A percentile compares a stretch with the other conserved stretches of the same genome.
phyloP scores from a whole-genome alignment of 495 filamentous ascomycete species.

The Aspergillus baeticus region DNA sequence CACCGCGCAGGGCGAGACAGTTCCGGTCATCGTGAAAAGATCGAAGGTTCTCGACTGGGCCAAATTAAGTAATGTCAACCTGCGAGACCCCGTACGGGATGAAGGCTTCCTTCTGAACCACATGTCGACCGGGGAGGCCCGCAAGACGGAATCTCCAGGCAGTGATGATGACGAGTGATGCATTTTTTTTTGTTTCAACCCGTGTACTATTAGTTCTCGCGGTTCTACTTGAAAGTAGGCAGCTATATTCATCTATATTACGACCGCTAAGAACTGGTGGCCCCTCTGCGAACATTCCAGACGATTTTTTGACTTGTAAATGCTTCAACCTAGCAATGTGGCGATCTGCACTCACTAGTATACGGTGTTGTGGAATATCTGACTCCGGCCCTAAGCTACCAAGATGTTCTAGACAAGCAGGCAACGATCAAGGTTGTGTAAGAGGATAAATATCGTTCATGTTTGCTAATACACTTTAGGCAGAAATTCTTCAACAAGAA shows the following conservation, averaged over 20 bases:
- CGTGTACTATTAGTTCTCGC: background rate
- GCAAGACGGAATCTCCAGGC: slow-evolving; percentile 7
- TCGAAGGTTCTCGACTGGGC: slow-evolving; percentile 49
- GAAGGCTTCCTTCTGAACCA: slow-evolving; percentile 48
- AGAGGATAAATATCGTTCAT: background rate
- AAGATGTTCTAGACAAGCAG: background rate
- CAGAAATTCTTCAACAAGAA: background rate
- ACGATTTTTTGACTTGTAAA: background rate
- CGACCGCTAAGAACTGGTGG: background rate
- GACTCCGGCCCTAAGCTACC: too few species aligned
- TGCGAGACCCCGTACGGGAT: slow-evolving; percentile 48
- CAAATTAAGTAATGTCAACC: slow-evolving; percentile 32
- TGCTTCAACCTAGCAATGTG: background rate
- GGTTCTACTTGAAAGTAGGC: background rate
- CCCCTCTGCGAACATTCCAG: background rate
- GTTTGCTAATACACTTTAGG: slow-evolving; percentile 1
- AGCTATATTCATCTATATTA: too few species aligned
- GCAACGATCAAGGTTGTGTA: background rate
- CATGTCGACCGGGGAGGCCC: slow-evolving; percentile 21
- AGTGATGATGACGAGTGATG: slow-evolving; percentile 16
- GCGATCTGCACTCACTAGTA: background rate
- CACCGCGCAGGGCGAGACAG: slow-evolving; percentile 30
- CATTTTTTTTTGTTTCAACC: background rate
- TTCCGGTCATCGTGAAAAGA: slow-evolving; percentile 38
- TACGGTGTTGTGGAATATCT: background rate